These are phyloP conservation scores for Adansonia madagascariensis DNA, from an alignment of 441 rosid genomes.

Conservation along the genomic window DNA sequence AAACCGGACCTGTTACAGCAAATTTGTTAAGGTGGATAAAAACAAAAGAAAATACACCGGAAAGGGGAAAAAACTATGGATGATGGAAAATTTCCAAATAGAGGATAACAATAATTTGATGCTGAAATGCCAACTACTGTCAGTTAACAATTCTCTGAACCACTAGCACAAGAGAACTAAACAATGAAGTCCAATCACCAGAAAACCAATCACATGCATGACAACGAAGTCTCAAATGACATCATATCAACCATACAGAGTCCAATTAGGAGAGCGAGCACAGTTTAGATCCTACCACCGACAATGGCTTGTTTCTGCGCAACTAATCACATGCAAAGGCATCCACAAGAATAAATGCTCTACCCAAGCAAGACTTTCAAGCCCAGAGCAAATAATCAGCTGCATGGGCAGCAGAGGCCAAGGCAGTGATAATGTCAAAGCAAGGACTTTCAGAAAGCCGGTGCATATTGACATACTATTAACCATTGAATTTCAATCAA, in stretches of 20 bases:
- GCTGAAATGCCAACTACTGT: conserved; percentile 13
- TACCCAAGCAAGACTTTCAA: neutral
- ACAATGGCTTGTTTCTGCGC: neutral
- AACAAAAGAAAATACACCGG: neutral
- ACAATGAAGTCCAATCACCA: neutral
- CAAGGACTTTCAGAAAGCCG: conserved; percentile 2
- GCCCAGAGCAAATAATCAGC: neutral
- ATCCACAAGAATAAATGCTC: neutral
- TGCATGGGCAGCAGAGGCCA: neutral
- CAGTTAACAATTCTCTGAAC: conserved; percentile 11
- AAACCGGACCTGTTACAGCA: conserved; percentile 79
- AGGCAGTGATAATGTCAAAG: neutral
- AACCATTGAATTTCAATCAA: neutral
- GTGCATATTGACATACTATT: neutral
- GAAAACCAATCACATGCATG: neutral
- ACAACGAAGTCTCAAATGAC: neutral
- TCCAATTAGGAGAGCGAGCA: neutral
- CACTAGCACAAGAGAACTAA: neutral
- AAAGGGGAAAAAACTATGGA: neutral
- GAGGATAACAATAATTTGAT: neutral
- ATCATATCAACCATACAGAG: neutral
- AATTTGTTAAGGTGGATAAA: conserved; percentile 9
- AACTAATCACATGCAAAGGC: neutral
- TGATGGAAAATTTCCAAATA: neutral
- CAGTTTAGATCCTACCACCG: neutral